phyloP scores from a whole-genome alignment of 139 green algal genomes.

The Micractinium conductrix region DNA sequence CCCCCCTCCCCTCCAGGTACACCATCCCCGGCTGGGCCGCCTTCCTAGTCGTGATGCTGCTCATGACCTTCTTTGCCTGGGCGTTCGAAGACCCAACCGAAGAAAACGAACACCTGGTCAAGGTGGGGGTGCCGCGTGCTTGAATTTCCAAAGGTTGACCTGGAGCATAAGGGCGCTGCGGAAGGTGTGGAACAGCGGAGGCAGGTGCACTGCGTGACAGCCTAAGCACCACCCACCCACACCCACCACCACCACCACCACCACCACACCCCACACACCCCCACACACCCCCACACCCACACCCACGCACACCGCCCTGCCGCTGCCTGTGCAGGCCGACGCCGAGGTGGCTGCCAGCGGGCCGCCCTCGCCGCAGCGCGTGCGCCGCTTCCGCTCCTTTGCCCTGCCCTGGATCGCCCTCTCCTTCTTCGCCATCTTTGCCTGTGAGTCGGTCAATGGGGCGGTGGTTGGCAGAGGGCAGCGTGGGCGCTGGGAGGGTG shows the following conservation, averaged over 20 bases:
- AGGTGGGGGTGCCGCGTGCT: no score
- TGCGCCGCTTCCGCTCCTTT: not conserved
- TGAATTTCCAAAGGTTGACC: no score
- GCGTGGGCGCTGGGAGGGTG: no score
- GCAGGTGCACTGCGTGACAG: no score
- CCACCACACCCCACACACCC: no score
- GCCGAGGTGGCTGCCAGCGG: not conserved
- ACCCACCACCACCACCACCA: no score
- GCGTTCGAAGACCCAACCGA: conserved; percentile 36
- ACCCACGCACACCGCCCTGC: no score
- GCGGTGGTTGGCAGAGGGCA: no score
- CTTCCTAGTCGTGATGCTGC: not conserved
- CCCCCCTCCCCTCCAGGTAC: conserved; percentile 35
- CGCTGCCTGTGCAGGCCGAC: not conserved
- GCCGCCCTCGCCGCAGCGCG: not conserved
- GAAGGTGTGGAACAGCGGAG: no score
- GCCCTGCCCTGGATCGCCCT: not conserved
- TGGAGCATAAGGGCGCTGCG: no score
- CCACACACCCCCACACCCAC: no score
- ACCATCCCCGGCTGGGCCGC: conserved; percentile 48
- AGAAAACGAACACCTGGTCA: conserved; percentile 47
- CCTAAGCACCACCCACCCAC: no score
- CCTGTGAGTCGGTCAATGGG: not conserved
- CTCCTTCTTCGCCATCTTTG: conserved; percentile 10
- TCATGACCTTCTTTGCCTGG: conserved; percentile 30